phyloP scores from a whole-genome alignment of 805 yeast genomes.

The Brettanomyces anomalus region DNA sequence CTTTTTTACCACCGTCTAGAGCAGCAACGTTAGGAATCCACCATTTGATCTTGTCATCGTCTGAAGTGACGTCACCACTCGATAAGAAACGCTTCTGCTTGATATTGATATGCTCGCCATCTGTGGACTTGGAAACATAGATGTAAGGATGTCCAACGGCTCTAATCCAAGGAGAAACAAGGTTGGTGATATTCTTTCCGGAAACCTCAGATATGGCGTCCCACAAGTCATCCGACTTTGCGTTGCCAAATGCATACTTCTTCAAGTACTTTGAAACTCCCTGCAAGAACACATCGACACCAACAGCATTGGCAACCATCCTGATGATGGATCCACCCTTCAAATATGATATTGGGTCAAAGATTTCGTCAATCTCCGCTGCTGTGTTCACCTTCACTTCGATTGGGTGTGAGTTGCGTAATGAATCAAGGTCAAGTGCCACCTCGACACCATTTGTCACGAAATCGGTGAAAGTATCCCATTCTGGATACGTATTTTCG shows the following conservation, averaged over 20 bases:
- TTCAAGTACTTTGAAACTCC: slow-evolving; percentile 68
- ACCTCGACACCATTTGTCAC: slow-evolving; percentile 42
- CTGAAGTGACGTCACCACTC: slow-evolving; percentile 48
- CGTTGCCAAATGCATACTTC: slow-evolving; percentile 56
- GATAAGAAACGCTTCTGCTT: slow-evolving; percentile 54
- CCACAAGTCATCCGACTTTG: slow-evolving; percentile 71
- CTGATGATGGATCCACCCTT: slow-evolving; percentile 74
- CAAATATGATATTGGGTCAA: slow-evolving; percentile 72
- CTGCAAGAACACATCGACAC: slow-evolving; percentile 56
- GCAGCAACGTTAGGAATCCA: slow-evolving; percentile 42
- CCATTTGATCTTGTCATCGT: slow-evolving; percentile 50
- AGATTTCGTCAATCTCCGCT: slow-evolving; percentile 71
- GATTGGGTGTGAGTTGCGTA: slow-evolving; percentile 66
- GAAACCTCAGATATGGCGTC: slow-evolving; percentile 51
- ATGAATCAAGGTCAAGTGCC: slow-evolving; percentile 46
- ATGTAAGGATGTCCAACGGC: slow-evolving; percentile 68
- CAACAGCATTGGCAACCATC: slow-evolving; percentile 67
- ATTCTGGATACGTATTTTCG: slow-evolving; percentile 63
- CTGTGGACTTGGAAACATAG: slow-evolving; percentile 32
- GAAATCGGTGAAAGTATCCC: slow-evolving; percentile 63
- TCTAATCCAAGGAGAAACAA: slow-evolving; percentile 67
- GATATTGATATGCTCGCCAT: slow-evolving; percentile 27
- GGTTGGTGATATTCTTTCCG: slow-evolving; percentile 46
- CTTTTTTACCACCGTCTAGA: slow-evolving; percentile 10
- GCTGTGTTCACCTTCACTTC: slow-evolving; percentile 77